Evolutionary conservation across 192 early-diverging fungal genomes (phyloP).

Genomic region (Kickxella alabastrina): DNA sequence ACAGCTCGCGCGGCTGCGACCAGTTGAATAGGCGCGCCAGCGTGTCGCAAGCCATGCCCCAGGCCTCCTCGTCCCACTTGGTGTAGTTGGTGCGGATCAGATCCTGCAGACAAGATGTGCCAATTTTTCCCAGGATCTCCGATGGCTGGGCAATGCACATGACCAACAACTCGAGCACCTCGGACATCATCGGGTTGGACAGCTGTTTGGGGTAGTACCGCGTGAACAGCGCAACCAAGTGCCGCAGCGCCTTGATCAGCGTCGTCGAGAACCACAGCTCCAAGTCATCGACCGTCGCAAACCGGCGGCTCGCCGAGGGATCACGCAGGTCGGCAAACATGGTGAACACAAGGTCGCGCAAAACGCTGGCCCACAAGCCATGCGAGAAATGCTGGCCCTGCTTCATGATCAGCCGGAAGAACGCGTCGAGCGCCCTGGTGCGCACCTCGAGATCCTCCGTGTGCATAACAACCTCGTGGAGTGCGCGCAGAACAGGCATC

Average conservation of each 20-base stretch:
- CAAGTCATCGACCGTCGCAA: constrained; percentile 79
- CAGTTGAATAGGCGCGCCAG: constrained; percentile 72
- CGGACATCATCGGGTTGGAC: constrained; percentile 69
- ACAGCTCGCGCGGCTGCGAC: constrained; percentile 66
- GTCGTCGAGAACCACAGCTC: constrained; percentile 92
- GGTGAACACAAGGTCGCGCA: constrained; percentile 81
- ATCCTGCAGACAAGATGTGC: constrained; percentile 86
- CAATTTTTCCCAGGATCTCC: constrained; percentile 84
- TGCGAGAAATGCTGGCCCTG: constrained; percentile 70
- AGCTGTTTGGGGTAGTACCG: constrained; percentile 64
- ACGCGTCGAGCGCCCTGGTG: constrained; percentile 74
- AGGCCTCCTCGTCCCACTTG: constrained; percentile 66
- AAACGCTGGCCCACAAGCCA: constrained; percentile 78
- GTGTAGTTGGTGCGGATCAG: constrained; percentile 75
- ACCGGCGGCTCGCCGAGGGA: constrained; percentile 53
- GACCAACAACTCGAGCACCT: constrained; percentile 73
- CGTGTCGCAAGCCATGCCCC: constrained; percentile 68
- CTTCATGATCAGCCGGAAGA: constrained; percentile 79
- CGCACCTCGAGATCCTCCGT: constrained; percentile 88
- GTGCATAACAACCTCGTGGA: constrained; percentile 87
- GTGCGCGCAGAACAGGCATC: constrained; percentile 85
- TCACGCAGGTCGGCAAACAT: constrained; percentile 83
- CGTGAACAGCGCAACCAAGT: constrained; percentile 81
- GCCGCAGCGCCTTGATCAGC: constrained; percentile 85
- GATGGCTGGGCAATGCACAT: constrained; percentile 92